Evolutionary conservation across 331 rosid genomes (phyloP).

Genomic region (Spiraea crenata): DNA sequence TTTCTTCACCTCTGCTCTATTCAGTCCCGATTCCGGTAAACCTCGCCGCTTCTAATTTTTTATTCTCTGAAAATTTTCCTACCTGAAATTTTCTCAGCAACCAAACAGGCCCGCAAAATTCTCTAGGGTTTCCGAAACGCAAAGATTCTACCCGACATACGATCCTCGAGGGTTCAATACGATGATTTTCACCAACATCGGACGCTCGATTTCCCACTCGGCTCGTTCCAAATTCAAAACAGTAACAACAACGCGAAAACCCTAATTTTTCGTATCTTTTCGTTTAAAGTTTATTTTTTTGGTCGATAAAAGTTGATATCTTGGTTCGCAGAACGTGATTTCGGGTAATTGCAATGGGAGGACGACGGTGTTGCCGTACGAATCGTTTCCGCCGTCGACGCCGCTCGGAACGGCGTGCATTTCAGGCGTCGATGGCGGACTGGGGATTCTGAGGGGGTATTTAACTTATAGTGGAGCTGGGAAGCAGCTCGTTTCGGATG

Average conservation of each 20-base stretch:
- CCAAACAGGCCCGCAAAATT: not conserved
- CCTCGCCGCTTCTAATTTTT: not conserved
- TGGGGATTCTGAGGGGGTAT: constrained; percentile 24
- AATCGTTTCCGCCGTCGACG: constrained; percentile 8
- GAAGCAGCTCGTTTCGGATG: constrained; percentile 25
- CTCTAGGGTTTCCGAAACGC: constrained; percentile 3
- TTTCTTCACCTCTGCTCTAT: not conserved
- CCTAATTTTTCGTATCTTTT: not conserved
- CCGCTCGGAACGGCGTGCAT: constrained; percentile 7
- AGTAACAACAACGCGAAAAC: not conserved
- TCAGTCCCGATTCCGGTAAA: not conserved
- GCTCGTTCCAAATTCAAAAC: constrained; percentile 24
- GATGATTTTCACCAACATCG: constrained; percentile 36
- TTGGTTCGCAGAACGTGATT: constrained; percentile 21
- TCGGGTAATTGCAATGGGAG: constrained; percentile 17
- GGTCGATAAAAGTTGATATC: not conserved
- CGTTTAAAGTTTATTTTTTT: not conserved
- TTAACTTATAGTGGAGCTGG: constrained; percentile 19
- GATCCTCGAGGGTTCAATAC: not conserved
- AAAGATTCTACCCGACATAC: not conserved
- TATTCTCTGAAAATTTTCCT: not conserved
- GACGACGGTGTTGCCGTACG: not conserved
- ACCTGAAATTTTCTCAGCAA: not conserved
- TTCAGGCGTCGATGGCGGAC: constrained; percentile 19
- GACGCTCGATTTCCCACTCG: constrained; percentile 29